These are phyloP conservation scores for Trametes maxima DNA, from an alignment of 768 basidiomycete genomes.

Conservation along the genomic window DNA sequence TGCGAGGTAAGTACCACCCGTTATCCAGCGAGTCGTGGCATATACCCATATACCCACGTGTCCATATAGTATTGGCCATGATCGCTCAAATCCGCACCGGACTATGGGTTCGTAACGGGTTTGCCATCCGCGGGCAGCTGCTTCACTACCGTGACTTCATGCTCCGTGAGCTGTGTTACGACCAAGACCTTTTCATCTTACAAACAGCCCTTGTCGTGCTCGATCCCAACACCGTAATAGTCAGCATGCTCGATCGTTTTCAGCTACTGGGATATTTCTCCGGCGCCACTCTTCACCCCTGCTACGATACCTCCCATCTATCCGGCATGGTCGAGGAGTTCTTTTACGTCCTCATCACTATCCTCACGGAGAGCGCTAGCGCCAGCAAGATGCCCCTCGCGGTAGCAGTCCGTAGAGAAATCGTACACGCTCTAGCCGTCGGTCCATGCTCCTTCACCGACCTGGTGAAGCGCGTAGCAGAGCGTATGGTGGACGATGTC, in stretches of 20 bases:
- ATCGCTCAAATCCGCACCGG: slow-evolving; percentile 94
- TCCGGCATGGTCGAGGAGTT: slow-evolving; percentile 91
- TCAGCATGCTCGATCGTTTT: slow-evolving; percentile 90
- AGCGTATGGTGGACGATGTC: slow-evolving; percentile 82
- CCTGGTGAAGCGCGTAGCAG: slow-evolving; percentile 87
- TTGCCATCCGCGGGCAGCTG: slow-evolving; percentile 91
- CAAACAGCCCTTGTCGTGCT: slow-evolving; percentile 83
- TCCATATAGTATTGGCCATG: slow-evolving; percentile 71
- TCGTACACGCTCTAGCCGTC: slow-evolving; percentile 88
- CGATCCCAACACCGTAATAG: slow-evolving; percentile 76
- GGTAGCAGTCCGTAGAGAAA: slow-evolving; percentile 73
- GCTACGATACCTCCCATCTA: slow-evolving; percentile 71
- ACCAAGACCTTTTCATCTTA: slow-evolving; percentile 91
- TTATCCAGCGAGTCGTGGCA: neutral
- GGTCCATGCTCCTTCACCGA: slow-evolving; percentile 90
- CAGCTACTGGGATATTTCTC: slow-evolving; percentile 80
- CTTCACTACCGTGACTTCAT: slow-evolving; percentile 96
- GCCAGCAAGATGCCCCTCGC: slow-evolving; percentile 69
- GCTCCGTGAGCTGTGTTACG: slow-evolving; percentile 94
- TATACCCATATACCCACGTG: slow-evolving; percentile 1
- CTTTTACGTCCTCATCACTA: slow-evolving; percentile 82
- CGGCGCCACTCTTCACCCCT: slow-evolving; percentile 55
- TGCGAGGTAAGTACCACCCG: slow-evolving; percentile 66
- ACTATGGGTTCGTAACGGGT: slow-evolving; percentile 97
- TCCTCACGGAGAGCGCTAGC: slow-evolving; percentile 80